Percentiles rank a stretch among this genome's conserved stretches.
Evolutionary conservation across 2,329 filamentous ascomycete species (phyloP).

Genomic region (Penicillium sp.): DNA sequence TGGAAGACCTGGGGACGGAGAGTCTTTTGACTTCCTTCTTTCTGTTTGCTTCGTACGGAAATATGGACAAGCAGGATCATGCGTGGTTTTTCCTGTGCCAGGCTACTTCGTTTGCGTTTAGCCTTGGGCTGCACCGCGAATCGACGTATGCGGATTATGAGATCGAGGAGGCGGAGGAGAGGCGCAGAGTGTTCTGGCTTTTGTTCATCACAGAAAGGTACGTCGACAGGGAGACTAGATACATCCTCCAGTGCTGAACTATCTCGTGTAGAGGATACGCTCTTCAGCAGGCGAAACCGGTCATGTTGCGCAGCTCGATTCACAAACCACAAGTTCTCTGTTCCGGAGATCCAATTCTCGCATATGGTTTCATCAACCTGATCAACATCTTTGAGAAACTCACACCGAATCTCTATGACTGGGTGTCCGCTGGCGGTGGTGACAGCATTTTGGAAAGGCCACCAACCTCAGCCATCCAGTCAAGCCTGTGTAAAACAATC

Average conservation of each 20-base stretch:
- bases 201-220: constrained; percentile 71
- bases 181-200: constrained; percentile 71
- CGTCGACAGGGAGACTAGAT: constrained; percentile 13
- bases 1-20: constrained; percentile 43
- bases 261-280: constrained; percentile 62
- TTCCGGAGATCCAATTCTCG: constrained; percentile 54
- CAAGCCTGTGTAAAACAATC: constrained; percentile 53
- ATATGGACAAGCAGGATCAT: constrained; percentile 70
- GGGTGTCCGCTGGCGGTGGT: constrained; percentile 37
- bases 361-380: constrained; percentile 44
- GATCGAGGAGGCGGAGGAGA: constrained; percentile 61
- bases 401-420: constrained; percentile 40
- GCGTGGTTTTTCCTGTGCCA: constrained; percentile 81
- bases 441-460: constrained; percentile 32
- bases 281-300: constrained; percentile 67
- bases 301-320: constrained; percentile 70
- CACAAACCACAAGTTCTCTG: constrained; percentile 61
- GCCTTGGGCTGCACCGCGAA: constrained; percentile 47
- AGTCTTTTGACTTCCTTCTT: constrained; percentile 72
- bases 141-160: constrained; percentile 50
- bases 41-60: constrained; percentile 71
- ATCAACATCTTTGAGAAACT: constrained; percentile 44
- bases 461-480: constrained; percentile 49
- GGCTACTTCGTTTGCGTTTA: constrained; percentile 65
- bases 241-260: background rate